A percentile compares a stretch with the other conserved stretches of the same genome.
Evolutionary conservation across 345 rosid genomes (phyloP).

Genomic region (Boechera stricta): DNA sequence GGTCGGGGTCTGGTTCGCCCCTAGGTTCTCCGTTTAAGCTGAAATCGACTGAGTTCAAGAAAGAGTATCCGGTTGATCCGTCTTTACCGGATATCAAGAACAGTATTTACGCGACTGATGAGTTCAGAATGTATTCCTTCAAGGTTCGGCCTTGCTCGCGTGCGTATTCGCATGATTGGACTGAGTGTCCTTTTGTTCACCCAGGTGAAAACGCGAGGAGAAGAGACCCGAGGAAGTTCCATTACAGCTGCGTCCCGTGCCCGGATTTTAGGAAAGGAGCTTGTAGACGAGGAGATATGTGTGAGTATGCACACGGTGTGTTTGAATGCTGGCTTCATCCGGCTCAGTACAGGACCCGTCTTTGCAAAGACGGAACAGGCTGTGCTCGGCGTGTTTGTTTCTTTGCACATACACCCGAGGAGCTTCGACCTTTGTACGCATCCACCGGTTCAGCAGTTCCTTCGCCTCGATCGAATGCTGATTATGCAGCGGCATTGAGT

Average conservation of each 20-base stretch:
- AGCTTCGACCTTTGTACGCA: slow-evolving; percentile 82
- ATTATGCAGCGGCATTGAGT: slow-evolving; percentile 78
- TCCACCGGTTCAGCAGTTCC: slow-evolving; percentile 94
- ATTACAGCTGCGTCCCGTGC: slow-evolving; percentile 96
- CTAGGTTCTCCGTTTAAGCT: slow-evolving; percentile 59
- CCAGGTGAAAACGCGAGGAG: slow-evolving; percentile 98
- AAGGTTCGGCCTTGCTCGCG: slow-evolving; percentile 95
- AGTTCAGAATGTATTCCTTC: slow-evolving; percentile 95
- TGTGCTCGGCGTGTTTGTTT: slow-evolving; percentile 94
- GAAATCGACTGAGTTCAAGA: slow-evolving; percentile 60
- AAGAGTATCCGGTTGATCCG: slow-evolving; percentile 90
- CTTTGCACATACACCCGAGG: slow-evolving; percentile 92
- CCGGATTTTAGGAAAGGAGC: slow-evolving; percentile 96
- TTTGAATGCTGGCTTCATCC: slow-evolving; percentile 99
- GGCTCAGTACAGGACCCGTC: slow-evolving; percentile 89
- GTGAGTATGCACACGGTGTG: slow-evolving; percentile 98
- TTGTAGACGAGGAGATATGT: slow-evolving; percentile 93
- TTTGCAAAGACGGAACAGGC: slow-evolving; percentile 87
- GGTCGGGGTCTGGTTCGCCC: slow-evolving; percentile 55
- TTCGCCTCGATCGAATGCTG: slow-evolving; percentile 81
- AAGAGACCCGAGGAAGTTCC: slow-evolving; percentile 96
- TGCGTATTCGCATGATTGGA: slow-evolving; percentile 98
- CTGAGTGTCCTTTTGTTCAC: slow-evolving; percentile 97
- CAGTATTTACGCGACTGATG: slow-evolving; percentile 91
- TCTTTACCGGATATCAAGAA: slow-evolving; percentile 96